Base-by-base conservation (phyloP, 257 asterid genomes). In the Primulina tabacum region DNA sequence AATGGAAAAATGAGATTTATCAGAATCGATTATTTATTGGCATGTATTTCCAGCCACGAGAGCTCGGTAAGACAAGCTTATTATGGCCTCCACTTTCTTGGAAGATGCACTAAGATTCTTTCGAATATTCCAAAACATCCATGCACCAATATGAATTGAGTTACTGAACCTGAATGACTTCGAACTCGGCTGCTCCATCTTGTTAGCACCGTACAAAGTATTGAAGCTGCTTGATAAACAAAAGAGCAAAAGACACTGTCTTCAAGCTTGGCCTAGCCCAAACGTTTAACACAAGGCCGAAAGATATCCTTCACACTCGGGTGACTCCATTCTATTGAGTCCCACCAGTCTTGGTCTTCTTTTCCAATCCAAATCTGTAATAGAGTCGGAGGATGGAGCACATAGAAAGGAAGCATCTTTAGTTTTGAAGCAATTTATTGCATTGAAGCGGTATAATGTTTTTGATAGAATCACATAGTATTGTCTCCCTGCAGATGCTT, bases 331-430 rank as follows among this genome's bases (percentile, higher is more conserved):
- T 78, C 78, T 76, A 64, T 37, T 7, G 73, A 73, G 30, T 70
- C 76, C 79, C 82, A 78, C 82, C 82, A 78, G 7, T 65, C 70
- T 64, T 21, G 65, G 26, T 73, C 82, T 35, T 68, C 77, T 59
- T 55, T 60, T 8, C 71, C 60, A 52, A 65, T 69, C 67, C 75
- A 18, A 30, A 73, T 78, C 32, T 78, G 76, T 43, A 70, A 61
- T 5, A 73, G 79, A 64, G 53, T 40, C 29, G 17, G 53, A 2
- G 71, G 81, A 11, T 6, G 16, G 3, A 65, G 66, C 17, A 66
- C 11, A 17, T 26, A 67, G 18, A 74, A 74, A 52, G 82, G 76
- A 65, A 74, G 43, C 16, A 63, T 38, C 68, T 56, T 70, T 30
- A 73, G 10, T 56, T 34, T 56, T n/a, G 58, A 50, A 59, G 55